Evolutionary conservation across 2,329 filamentous ascomycete genomes (phyloP).

Genomic region (Zopfia rhizophila): DNA sequence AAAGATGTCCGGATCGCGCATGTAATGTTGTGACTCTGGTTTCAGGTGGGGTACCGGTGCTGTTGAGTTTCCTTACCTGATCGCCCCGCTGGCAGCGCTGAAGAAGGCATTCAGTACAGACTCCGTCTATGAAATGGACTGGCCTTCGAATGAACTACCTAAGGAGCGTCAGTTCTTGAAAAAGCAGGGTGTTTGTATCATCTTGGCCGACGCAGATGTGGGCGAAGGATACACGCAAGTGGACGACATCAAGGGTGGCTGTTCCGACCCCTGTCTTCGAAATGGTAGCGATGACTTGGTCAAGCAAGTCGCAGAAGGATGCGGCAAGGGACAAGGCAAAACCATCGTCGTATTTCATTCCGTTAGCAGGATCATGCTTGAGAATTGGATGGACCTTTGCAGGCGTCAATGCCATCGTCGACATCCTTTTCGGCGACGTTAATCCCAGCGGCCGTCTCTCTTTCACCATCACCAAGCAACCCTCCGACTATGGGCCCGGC

Average conservation of each 20-base stretch:
- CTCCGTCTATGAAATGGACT: conserved; percentile 65
- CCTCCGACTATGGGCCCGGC: conserved; percentile 76
- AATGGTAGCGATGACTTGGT: conserved; percentile 78
- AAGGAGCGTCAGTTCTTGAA: conserved; percentile 54
- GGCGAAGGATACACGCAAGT: conserved; percentile 74
- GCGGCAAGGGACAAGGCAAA: conserved; percentile 64
- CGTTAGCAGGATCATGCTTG: conserved; percentile 80
- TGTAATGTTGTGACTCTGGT: conserved; percentile 86
- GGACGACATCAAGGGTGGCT: conserved; percentile 75
- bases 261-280: conserved; percentile 76
- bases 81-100: conserved; percentile 75
- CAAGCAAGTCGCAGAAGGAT: conserved; percentile 73
- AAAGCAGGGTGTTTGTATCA: conserved; percentile 78
- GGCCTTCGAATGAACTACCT: conserved; percentile 63
- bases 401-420: conserved; percentile 79
- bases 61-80: conserved; percentile 81
- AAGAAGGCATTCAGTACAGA: conserved; percentile 66
- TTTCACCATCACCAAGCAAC: conserved; percentile 79
- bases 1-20: conserved; percentile 76
- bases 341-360: conserved; percentile 83
- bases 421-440: conserved; percentile 78
- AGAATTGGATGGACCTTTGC: conserved; percentile 82
- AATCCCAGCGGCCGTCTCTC: conserved; percentile 83
- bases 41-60: conserved; percentile 88
- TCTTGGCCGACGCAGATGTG: conserved; percentile 81